phyloP scores from a whole-genome alignment of 78 protist species.

The Dictyostelium brefeldianum region DNA sequence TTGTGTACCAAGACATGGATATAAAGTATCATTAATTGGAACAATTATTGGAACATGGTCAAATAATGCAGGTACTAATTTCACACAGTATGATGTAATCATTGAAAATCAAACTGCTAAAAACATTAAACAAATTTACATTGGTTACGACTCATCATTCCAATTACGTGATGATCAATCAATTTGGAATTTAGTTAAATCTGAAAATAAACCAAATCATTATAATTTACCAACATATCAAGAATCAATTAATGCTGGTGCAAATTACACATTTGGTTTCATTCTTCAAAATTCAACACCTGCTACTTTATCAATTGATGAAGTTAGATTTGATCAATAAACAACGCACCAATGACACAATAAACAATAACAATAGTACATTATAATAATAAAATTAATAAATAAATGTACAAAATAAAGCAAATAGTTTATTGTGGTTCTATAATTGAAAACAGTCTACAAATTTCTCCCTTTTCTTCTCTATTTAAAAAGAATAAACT shows the following conservation, averaged over 20 bases:
- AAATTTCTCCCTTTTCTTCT: constrained; percentile 2
- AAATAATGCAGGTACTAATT: not conserved
- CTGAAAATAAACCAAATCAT: not conserved
- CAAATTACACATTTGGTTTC: constrained; percentile 42
- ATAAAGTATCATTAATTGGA: not conserved
- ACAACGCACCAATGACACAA: no score
- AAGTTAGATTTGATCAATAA: not conserved
- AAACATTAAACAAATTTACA: constrained; percentile 17
- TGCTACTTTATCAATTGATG: not conserved
- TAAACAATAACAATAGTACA: no score
- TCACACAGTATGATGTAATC: constrained; percentile 8
- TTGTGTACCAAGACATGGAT: not conserved
- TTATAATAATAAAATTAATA: no score
- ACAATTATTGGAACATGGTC: not conserved
- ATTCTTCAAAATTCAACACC: not conserved
- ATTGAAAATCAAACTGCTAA: not conserved
- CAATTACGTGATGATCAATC: not conserved
- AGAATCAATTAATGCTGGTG: not conserved
- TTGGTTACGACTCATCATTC: not conserved
- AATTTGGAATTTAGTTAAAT: constrained; percentile 24
- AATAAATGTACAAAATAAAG: no score
- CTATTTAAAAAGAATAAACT: not conserved
- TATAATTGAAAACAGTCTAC: not conserved
- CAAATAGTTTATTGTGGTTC: not conserved
- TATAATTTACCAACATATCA: constrained; percentile 34